Conservation (phyloP, 179 eudicot species). For the Silene coronaria region DNA sequence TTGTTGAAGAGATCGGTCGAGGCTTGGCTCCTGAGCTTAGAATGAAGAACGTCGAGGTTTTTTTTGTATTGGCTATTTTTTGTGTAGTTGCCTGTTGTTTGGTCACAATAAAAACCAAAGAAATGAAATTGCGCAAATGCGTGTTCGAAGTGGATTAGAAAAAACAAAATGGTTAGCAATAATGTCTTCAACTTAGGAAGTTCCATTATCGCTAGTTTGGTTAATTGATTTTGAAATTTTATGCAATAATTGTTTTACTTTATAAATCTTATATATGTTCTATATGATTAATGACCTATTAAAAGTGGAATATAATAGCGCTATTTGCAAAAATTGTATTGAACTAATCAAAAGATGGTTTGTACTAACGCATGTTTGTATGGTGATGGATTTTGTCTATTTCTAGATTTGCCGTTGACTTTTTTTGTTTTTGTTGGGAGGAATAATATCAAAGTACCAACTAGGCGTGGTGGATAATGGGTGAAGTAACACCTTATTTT, state of each 20-base stretch:
- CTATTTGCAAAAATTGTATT: neutral
- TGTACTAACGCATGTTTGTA: neutral
- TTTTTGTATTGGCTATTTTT: neutral
- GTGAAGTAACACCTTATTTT: too few species aligned
- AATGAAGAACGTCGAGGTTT: constrained; percentile 15
- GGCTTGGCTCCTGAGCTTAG: constrained; percentile 11
- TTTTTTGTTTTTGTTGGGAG: too few species aligned
- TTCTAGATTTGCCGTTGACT: neutral
- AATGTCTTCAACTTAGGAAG: neutral
- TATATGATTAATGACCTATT: neutral
- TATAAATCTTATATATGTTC: neutral
- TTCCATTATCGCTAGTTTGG: neutral
- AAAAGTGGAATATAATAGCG: neutral
- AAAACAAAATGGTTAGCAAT: neutral
- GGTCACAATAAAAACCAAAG: neutral
- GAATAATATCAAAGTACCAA: too few species aligned
- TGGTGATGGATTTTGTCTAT: too few species aligned
- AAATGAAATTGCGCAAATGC: neutral
- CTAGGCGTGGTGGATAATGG: too few species aligned
- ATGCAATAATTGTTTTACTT: neutral
- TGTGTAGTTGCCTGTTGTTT: neutral
- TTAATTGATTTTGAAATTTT: constrained; percentile 2
- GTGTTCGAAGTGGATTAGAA: neutral
- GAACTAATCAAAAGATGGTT: neutral
- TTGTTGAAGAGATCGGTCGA: constrained; percentile 20